Conservation (phyloP, 2,329 filamentous ascomycete genomes). For the Chaetomium sp. region DNA sequence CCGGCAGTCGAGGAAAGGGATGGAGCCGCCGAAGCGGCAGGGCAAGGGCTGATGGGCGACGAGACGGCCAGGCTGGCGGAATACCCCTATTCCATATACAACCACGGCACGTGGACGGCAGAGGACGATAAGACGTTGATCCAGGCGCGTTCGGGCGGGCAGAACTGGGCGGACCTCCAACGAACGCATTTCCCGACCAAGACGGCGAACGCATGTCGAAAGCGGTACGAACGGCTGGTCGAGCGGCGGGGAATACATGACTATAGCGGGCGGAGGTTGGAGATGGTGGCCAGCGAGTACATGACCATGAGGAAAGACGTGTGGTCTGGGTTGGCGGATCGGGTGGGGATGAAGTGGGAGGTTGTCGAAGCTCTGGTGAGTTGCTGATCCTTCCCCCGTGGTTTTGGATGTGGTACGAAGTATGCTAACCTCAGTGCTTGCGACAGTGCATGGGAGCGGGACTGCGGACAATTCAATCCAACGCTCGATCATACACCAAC, state of each 20-base stretch:
- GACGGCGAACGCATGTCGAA: slow-evolving; percentile 36
- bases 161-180: slow-evolving; percentile 34
- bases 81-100: slow-evolving; percentile 31
- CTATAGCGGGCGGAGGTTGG: slow-evolving; percentile 26
- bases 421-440: not conserved
- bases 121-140: slow-evolving; percentile 33
- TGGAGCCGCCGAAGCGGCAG: not conserved
- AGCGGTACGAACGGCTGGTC: slow-evolving; percentile 35
- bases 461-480: slow-evolving; percentile 30
- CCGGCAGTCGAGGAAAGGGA: not conserved
- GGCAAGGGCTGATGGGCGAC: not conserved
- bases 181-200: slow-evolving; percentile 32
- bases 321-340: slow-evolving; percentile 32
- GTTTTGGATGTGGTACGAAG: too few relatives aligned
- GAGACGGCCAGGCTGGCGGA: slow-evolving; percentile 21
- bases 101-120: slow-evolving; percentile 35
- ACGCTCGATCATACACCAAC: slow-evolving; percentile 32
- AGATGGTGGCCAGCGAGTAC: slow-evolving; percentile 33
- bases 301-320: slow-evolving; percentile 33
- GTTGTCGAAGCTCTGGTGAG: slow-evolving; percentile 33
- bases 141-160: slow-evolving; percentile 30
- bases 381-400: not conserved
- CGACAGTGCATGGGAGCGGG: slow-evolving; percentile 31
- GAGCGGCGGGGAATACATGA: slow-evolving; percentile 31
- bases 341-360: slow-evolving; percentile 32